These are phyloP conservation scores for Populus simonii DNA, from an alignment of 345 rosid genomes.

Conservation along the genomic window DNA sequence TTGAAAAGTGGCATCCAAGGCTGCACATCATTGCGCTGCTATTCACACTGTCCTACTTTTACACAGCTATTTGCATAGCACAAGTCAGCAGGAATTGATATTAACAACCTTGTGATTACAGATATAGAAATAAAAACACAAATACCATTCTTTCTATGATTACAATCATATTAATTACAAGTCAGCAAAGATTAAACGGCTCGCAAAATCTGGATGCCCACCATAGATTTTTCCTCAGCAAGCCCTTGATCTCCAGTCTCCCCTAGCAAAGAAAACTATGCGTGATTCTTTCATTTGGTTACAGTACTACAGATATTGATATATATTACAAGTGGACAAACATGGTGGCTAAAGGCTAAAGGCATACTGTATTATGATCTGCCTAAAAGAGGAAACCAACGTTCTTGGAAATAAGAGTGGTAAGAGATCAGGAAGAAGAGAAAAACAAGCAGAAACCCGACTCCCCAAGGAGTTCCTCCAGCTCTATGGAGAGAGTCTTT, in stretches of 20 bases:
- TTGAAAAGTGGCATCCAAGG: not conserved
- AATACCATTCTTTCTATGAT: too few relatives aligned
- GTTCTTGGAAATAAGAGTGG: constrained; percentile 52
- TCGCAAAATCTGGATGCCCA: too few relatives aligned
- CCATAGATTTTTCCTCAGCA: too few relatives aligned
- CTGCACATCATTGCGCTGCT: not conserved
- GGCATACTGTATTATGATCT: not conserved
- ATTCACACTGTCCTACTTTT: not conserved
- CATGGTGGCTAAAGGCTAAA: not conserved
- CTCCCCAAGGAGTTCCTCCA: constrained; percentile 60
- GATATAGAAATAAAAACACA: too few relatives aligned
- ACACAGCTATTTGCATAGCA: too few relatives aligned
- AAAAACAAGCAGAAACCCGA: constrained; percentile 49
- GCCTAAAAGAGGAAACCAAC: constrained; percentile 49
- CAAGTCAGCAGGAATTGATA: too few relatives aligned
- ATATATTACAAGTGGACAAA: not conserved
- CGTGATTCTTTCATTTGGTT: too few relatives aligned
- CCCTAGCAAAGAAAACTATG: too few relatives aligned
- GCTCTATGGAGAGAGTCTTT: constrained; percentile 46
- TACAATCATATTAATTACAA: too few relatives aligned
- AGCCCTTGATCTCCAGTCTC: too few relatives aligned
- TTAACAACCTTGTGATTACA: too few relatives aligned
- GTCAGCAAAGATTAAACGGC: too few relatives aligned
- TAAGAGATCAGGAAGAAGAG: constrained; percentile 53
- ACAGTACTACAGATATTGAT: not conserved